Conservation (phyloP, 345 rosid genomes). For the Aegle marmelos region DNA sequence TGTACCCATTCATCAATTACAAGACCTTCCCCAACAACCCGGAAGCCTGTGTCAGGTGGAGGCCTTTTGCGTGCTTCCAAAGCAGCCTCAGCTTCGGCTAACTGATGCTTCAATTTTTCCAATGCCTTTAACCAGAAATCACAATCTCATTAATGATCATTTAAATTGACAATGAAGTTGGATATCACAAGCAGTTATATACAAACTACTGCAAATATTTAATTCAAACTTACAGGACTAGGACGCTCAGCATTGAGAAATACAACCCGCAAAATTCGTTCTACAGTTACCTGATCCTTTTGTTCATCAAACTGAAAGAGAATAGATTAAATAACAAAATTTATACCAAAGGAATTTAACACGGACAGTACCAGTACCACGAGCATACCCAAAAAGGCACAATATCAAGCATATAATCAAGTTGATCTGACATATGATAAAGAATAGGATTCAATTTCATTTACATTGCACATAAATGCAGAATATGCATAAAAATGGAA, state of each 20-base stretch:
- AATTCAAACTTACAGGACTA: slow-evolving; percentile 57
- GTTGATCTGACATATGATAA: neutral
- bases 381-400: neutral
- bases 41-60: slow-evolving; percentile 74
- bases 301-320: slow-evolving; percentile 89
- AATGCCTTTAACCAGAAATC: slow-evolving; percentile 41
- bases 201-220: neutral
- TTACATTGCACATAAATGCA: neutral
- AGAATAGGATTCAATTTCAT: neutral
- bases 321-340: neutral
- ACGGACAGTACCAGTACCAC: no score
- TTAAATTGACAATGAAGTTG: neutral
- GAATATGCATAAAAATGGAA: neutral
- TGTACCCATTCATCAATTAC: slow-evolving; percentile 97
- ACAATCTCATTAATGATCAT: neutral
- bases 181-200: neutral
- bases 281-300: slow-evolving; percentile 76
- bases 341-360: neutral
- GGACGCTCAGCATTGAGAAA: slow-evolving; percentile 71
- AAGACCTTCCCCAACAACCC: slow-evolving; percentile 83
- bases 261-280: slow-evolving; percentile 74
- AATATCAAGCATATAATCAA: neutral
- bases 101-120: slow-evolving; percentile 79
- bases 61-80: slow-evolving; percentile 86
- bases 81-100: slow-evolving; percentile 96